These are phyloP conservation scores for Nicotiana sylvestris DNA, from an alignment of 257 asterid species.

Conservation along the genomic window DNA sequence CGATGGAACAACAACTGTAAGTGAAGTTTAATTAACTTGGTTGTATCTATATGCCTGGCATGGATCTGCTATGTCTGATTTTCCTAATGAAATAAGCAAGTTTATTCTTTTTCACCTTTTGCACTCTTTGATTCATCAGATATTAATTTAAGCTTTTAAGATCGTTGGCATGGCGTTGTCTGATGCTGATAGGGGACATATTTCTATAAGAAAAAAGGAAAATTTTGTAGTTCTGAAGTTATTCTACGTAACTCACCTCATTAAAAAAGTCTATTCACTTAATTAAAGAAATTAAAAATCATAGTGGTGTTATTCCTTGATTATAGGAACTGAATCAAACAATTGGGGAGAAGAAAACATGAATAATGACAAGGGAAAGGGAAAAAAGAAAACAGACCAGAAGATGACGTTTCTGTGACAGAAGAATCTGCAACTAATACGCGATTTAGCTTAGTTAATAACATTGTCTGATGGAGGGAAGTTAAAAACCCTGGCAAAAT, in stretches of 20 bases:
- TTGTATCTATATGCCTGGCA: background rate
- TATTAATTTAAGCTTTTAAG: background rate
- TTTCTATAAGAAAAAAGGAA: background rate
- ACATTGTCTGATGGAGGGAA: background rate
- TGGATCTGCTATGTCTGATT: background rate
- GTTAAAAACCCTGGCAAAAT: background rate
- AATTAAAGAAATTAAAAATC: background rate
- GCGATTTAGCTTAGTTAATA: background rate
- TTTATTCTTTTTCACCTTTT: background rate
- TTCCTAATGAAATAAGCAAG: background rate
- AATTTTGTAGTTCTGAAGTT: background rate
- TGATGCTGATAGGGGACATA: background rate
- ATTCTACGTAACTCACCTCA: background rate
- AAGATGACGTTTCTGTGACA: background rate
- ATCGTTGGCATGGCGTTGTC: background rate
- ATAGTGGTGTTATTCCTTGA: background rate
- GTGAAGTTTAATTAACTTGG: constrained; percentile 26
- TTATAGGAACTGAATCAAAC: background rate
- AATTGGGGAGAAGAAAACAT: background rate
- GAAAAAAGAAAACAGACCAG: no score
- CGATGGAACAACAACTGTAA: constrained; percentile 75
- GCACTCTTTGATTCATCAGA: background rate
- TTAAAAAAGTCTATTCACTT: background rate
- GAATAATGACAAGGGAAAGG: no score
- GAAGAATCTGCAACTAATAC: background rate